Evolutionary conservation across 163 green algal genomes (phyloP).

Genomic region (Smithsoniella earleae): DNA sequence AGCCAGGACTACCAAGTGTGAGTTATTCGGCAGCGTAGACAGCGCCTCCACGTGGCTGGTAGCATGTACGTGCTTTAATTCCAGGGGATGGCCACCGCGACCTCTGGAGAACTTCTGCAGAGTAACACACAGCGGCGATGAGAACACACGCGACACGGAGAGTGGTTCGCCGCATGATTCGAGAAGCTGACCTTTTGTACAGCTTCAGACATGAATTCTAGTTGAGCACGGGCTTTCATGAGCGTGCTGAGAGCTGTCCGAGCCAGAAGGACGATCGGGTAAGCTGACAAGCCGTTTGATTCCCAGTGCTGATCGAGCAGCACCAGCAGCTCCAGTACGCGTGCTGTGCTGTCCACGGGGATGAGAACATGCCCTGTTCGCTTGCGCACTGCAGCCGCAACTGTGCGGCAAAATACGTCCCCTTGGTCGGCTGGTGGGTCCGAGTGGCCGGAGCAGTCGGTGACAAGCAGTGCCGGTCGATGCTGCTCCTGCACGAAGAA

Average conservation of each 20-base stretch:
- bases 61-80: constrained; percentile 10
- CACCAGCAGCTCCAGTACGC: constrained; percentile 82
- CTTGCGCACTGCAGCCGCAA: constrained; percentile 58
- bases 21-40: constrained; percentile 21
- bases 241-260: constrained; percentile 9
- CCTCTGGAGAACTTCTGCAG: constrained; percentile 23
- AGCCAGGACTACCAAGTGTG: background rate
- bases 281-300: background rate
- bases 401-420: constrained; percentile 35
- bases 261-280: constrained; percentile 17
- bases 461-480: constrained; percentile 69
- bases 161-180: background rate
- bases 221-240: constrained; percentile 20
- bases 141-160: background rate
- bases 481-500: constrained; percentile 45
- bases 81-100: background rate
- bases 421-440: constrained; percentile 23
- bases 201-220: constrained; percentile 5
- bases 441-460: constrained; percentile 9
- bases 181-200: background rate
- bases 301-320: constrained; percentile 72
- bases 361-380: constrained; percentile 78
- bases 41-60: constrained; percentile 6
- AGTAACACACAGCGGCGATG: background rate
- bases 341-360: constrained; percentile 69